phyloP scores from a whole-genome alignment of 352 stramenopile genomes.

The Phytophthora lateralis region DNA sequence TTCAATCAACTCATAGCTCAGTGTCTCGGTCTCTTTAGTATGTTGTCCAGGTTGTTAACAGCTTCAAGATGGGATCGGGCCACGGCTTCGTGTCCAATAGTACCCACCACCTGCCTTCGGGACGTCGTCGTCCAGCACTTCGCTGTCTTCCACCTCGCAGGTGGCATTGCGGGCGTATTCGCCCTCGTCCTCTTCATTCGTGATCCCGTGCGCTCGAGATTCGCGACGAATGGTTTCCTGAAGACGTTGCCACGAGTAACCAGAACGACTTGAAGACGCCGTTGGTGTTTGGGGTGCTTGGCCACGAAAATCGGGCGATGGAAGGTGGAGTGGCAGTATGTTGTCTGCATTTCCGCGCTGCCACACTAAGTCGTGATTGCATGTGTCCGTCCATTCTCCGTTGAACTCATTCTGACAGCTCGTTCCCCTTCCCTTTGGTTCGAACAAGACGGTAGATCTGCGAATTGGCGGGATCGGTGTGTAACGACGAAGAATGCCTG shows the following conservation, averaged over 20 bases:
- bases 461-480: slow-evolving; percentile 41
- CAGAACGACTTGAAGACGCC: slow-evolving; percentile 28
- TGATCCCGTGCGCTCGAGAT: slow-evolving; percentile 65
- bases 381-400: slow-evolving; percentile 13
- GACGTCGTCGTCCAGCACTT: slow-evolving; percentile 11
- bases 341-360: not conserved
- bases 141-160: slow-evolving; percentile 22
- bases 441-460: slow-evolving; percentile 17
- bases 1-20: slow-evolving; percentile 15
- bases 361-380: slow-evolving; percentile 1
- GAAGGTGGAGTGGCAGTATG: not conserved
- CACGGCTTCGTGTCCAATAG: slow-evolving; percentile 37
- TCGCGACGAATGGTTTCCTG: slow-evolving; percentile 77
- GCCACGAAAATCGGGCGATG: not conserved
- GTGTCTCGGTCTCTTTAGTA: slow-evolving; percentile 9
- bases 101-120: not conserved
- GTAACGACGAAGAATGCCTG: slow-evolving; percentile 23
- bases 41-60: slow-evolving; percentile 13
- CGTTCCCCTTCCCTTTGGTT: not conserved
- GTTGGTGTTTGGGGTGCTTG: slow-evolving; percentile 11
- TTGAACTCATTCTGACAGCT: slow-evolving; percentile 10
- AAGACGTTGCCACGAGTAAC: slow-evolving; percentile 81
- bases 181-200: slow-evolving; percentile 45
- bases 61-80: slow-evolving; percentile 20
- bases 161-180: slow-evolving; percentile 36